These are phyloP conservation scores for Ganoderma meredithae DNA, from an alignment of 1,284 basidiomycete species.

Conservation along the genomic window DNA sequence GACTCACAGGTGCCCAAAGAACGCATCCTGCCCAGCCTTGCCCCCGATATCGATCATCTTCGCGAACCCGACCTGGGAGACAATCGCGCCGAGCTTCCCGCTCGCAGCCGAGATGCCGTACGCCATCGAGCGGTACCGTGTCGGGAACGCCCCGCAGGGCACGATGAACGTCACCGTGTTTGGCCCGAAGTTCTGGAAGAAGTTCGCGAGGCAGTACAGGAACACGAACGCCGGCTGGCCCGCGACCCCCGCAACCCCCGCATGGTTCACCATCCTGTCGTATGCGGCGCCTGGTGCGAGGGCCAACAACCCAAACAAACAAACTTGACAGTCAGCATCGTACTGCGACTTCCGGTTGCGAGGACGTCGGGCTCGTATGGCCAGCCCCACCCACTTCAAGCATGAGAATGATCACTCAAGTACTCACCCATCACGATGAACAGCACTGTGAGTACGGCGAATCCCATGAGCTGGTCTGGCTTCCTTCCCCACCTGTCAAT, in stretches of 20 bases:
- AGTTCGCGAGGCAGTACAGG: slow-evolving; percentile 67
- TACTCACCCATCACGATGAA: slow-evolving; percentile 55
- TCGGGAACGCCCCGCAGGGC: slow-evolving; percentile 79
- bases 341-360: too few relatives aligned
- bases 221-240: slow-evolving; percentile 61
- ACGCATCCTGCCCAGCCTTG: slow-evolving; percentile 32
- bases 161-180: slow-evolving; percentile 79
- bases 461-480: slow-evolving; percentile 51
- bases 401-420: background rate
- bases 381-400: background rate
- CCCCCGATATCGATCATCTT: slow-evolving; percentile 54
- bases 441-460: slow-evolving; percentile 57
- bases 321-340: background rate
- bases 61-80: slow-evolving; percentile 69
- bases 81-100: slow-evolving; percentile 73
- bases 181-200: slow-evolving; percentile 68
- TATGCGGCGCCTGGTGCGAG: slow-evolving; percentile 53
- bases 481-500: slow-evolving; percentile 40
- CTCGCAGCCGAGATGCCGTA: slow-evolving; percentile 77
- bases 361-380: too few relatives aligned
- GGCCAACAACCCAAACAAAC: background rate
- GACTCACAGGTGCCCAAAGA: slow-evolving; percentile 44
- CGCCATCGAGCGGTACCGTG: slow-evolving; percentile 73
- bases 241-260: slow-evolving; percentile 45
- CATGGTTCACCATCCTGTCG: slow-evolving; percentile 51